Evolutionary conservation across 2,329 filamentous ascomycete species (phyloP), one percentile per base, ranked within the genome.

Genomic region (Calonectria pseudoturangicola): DNA sequence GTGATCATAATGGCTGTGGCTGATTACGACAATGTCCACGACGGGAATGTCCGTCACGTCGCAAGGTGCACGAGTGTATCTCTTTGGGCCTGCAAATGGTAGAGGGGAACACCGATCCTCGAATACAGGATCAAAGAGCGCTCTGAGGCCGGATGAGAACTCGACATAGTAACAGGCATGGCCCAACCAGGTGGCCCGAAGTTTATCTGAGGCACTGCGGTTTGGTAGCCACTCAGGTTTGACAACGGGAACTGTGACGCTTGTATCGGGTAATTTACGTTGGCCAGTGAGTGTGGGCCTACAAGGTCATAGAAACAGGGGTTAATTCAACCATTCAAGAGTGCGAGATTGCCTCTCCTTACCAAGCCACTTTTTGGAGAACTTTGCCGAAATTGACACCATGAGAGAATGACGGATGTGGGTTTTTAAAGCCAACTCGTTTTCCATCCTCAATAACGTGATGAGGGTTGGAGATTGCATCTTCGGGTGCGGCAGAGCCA

Each of bases 91-190:
- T 27, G 54, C 54, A 41, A 60, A 60, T 6, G 54, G 54, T 4
- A 60, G 4, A 3, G 54, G 54, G 21, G 54, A 60, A n/a, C 54
- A 60, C 12, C 54, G 54, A 16, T 60, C 36, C 36, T 60, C 54
- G 27, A 60, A 60, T 13, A 60, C 54, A 16, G 54, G 54, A 7
- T 60, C 54, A 18, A 60, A 25, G 6, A 60, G 54, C 10, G 41
- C 36, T 41, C 54, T 39, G 33, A 60, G 5, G 21, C 54, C 54
- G 2, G 54, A 60, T 9, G 54, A 13, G 13, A 60, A 60, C 25
- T 60, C 54, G 5, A 60, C n/a, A 16, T 60, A 60, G 54, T 60
- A 60, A 8, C 54, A 60, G 6, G 54, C 54, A 60, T 60, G 54
- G 1, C 54, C 54, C 36, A 60, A 21, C 54, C 54, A 60, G 21